Evolutionary conservation across 805 yeast species (phyloP).

Genomic region (Yarrowia yakushimensis): DNA sequence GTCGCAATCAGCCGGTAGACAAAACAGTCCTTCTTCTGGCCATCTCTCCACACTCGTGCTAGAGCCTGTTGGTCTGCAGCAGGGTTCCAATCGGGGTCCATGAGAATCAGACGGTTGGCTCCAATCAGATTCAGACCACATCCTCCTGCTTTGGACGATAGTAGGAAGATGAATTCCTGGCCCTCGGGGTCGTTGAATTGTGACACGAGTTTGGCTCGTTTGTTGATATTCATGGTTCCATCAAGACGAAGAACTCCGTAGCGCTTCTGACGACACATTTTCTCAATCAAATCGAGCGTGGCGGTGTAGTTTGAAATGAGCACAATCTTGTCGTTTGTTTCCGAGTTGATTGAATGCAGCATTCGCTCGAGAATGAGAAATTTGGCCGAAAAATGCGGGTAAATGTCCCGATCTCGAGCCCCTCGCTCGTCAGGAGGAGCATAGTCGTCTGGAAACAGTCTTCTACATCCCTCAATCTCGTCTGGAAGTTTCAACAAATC

Average conservation of each 20-base stretch:
- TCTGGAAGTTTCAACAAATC: constrained; percentile 71
- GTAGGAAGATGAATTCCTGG: constrained; percentile 77
- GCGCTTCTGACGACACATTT: constrained; percentile 67
- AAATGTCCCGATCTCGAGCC: constrained; percentile 68
- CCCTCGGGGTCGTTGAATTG: constrained; percentile 86
- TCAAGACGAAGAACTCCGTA: constrained; percentile 83
- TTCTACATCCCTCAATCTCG: constrained; percentile 69
- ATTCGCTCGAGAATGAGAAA: constrained; percentile 81
- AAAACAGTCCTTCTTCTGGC: constrained; percentile 94
- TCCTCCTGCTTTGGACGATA: constrained; percentile 97
- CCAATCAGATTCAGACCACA: constrained; percentile 97
- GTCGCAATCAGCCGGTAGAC: constrained; percentile 91
- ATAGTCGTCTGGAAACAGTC: constrained; percentile 68
- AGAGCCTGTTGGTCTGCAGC: constrained; percentile 97
- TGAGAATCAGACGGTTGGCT: constrained; percentile 80
- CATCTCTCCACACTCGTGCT: constrained; percentile 98
- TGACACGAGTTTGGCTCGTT: constrained; percentile 90
- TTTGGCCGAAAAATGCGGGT: constrained; percentile 82
- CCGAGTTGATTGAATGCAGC: constrained; percentile 66
- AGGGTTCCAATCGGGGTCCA: constrained; percentile 98
- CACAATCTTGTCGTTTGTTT: constrained; percentile 93
- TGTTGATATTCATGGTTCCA: constrained; percentile 88
- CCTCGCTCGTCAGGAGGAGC: constrained; percentile 43
- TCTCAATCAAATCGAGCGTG: constrained; percentile 86
- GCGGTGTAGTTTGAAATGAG: constrained; percentile 92